Evolutionary conservation across 108 stramenopile species (phyloP), one percentile per base, ranked within the genome.

Genomic region (Discostella stelligeroides): DNA sequence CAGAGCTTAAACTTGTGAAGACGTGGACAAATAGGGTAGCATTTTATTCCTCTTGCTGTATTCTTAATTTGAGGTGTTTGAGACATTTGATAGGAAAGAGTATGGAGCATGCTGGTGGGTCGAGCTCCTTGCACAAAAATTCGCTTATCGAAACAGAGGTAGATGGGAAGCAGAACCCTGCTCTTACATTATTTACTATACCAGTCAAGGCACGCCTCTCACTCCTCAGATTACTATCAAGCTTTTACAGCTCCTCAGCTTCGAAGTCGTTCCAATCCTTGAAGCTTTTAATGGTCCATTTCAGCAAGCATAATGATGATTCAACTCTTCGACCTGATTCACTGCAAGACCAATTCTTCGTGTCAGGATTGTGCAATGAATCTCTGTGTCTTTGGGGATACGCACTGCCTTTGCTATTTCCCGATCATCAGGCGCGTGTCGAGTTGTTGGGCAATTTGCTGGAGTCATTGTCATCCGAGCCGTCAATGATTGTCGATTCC

Each of bases 381-480:
- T 66, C 89, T 14, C 54, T 90, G 18, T 24, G 68, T 21, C 47
- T 82, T 13, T 92, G 92, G 92, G 86, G 84, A n/a, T 85, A 79
- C 59, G 81, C 75, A 43, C 64, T 86, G 42, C 86, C 88, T 10
- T 54, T 92, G 15, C 43, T 84, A 23, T 81, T 79, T 65, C 80
- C 85, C 5, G 72, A 85, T 8, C 74, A 84, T 29, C 50, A 41
- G n/a, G 48, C 60, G 41, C 77, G 85, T 46, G 42, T 72, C 7
- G 83, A 84, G 20, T 57, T 88, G 14, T 60, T 91, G 70, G 28
- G 29, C 13, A 43, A 55, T 20, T 18, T 81, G 17, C 21, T 75
- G 20, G 34, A 25, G 40, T 55, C 63, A 14, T 61, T 68, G 14
- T 73, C 79, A n/a, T 20, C 57, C 9, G 57, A 15, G 20, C 11